Conservation (phyloP, 345 rosid species). For the Gossypium ekmanianum region DNA sequence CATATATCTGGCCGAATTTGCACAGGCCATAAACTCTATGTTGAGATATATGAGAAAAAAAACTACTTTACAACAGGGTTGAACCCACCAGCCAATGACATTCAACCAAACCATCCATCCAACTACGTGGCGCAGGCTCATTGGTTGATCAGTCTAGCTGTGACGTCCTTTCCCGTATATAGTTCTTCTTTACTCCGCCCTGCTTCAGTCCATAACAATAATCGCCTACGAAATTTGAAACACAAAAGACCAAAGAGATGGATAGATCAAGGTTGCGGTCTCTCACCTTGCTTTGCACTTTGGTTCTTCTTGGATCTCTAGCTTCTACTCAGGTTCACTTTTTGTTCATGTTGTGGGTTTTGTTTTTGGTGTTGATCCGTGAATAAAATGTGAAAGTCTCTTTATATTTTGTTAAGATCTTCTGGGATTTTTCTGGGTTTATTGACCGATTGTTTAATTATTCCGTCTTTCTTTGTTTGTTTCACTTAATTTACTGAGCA, state of each 20-base stretch:
- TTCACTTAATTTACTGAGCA: not conserved
- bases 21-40: no score
- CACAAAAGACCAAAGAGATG: constrained; percentile 30
- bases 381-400: not conserved
- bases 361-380: not conserved
- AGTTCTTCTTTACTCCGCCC: not conserved
- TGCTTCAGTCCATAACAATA: not conserved
- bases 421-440: constrained; percentile 4
- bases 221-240: not conserved
- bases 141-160: not conserved
- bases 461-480: not conserved
- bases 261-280: constrained; percentile 35
- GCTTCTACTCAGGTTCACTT: constrained; percentile 43
- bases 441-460: not conserved
- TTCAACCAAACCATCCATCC: not conserved
- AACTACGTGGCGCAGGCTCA: not conserved
- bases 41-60: no score
- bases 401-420: constrained; percentile 14
- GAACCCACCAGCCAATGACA: not conserved
- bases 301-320: constrained; percentile 44
- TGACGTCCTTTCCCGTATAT: not conserved
- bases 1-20: no score
- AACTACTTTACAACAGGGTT: no score
- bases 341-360: no score
- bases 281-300: constrained; percentile 31